Base-by-base conservation (phyloP, 805 yeast species). In the Aciculoconidium aculeatum region DNA sequence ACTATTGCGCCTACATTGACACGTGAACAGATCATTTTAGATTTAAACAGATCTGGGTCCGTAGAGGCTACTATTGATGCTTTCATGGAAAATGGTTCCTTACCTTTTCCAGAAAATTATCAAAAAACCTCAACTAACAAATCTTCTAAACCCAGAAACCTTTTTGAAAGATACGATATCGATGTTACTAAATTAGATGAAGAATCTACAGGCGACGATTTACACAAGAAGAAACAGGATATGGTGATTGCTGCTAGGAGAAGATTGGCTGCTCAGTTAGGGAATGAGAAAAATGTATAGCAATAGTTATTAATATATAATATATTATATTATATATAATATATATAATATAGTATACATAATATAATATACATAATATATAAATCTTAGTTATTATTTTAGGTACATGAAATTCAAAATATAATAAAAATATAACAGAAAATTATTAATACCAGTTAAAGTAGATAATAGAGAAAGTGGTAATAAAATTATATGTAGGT, bases 21-120 rank as follows among this genome's bases (percentile, higher is more conserved):
- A 1, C 68, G 58, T 4, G 82, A 72, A 6, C 94, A 83, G 49
- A 85, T 92, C 37, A 65, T 77, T 37, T 65, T 67, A 37, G 94
- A 82, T 50, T 67, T 92, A 37, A 76, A 78, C 45, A 65, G 74
- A 35, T 75, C 92, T 0, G 94, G 94, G 0, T 77, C 82, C 6
- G 88, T 88, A 1, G 88, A 85, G 51, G 70, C 56, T 6, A 88
- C 97, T 0, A 77, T 87, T 7, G 83, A 86, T 29, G 68, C 77
- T 24, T 77, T 72, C 39, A 64, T 90, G 49, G 69, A 70, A 30
- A 73, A 68, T 21, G 79, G 81, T 8, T 57, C 59, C 10, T 66
- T 80, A 29, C 84, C 86, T 11, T 59, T 53, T 34, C 80, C 84
- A 5, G 33, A 16, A 18, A 12, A 17, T 21, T 23, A 32, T 12